Evolutionary conservation across 1,139 yeast genomes (phyloP), one percentile per base, ranked within the genome.

Genomic region (Magnusiomyces sp.): DNA sequence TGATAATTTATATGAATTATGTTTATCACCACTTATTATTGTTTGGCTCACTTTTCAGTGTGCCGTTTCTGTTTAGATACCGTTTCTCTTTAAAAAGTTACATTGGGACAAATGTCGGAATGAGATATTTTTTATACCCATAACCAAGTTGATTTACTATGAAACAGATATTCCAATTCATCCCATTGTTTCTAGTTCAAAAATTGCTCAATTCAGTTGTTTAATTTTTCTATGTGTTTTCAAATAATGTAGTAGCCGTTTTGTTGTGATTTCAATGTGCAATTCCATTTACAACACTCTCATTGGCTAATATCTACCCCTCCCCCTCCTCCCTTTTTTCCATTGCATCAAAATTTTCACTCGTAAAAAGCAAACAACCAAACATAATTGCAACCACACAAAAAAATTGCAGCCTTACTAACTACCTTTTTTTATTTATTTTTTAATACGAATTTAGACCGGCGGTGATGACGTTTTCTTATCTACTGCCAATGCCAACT

Each of bases 401-500:
- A 14, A 13, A 10, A 11, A n/a, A 11, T 5, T 7, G 7, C 17
- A 13, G 5, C 6, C 7, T 14, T 14, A 20, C 31, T 41, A 23
- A 41, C 44, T 4, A 5, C n/a, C 41, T 34, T 10, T 14, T 38
- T 45, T 19, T 31, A 2, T 47, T 11, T 34, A 23, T 34, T 19
- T 27, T 33, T 27, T 23, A 5, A 23, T 5, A 5, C 29, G 4
- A 23, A 13, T 48, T 16, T 43, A 51, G 54, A 36, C 52, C 34
- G 46, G 48, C 40, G 50, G 51, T 40, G 61, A 62, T 54, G 97
- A 90, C 69, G 76, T 81, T 46, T 92, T 92, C 69, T 72, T 90
- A 61, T 88, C 85, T 61, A 80, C 95, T 51, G 81, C 82, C 66
- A 87, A 87, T 69, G 95, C 96, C 58, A 82, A 81, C 63, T 92